Percentiles rank a stretch among this genome's conserved stretches.
Evolutionary conservation across 2,329 filamentous ascomycete genomes (phyloP).

Genomic region (Harringtonia lauricola): DNA sequence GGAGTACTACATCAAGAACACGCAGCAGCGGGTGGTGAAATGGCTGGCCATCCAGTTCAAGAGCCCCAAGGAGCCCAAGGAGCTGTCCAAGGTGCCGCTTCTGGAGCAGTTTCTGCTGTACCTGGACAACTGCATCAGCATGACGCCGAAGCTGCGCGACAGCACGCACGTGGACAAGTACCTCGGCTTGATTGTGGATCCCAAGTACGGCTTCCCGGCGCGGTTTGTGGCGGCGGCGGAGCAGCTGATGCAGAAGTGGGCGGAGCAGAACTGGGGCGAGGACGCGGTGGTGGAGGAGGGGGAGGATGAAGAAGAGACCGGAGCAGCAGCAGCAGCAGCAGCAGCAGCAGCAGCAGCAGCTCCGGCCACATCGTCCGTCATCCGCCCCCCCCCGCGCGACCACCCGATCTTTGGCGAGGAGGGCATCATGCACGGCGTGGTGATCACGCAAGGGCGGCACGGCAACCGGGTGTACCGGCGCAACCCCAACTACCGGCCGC

Average conservation of each 20-base stretch:
- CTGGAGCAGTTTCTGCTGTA: slow-evolving; percentile 4
- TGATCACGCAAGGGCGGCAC: slow-evolving; percentile 1
- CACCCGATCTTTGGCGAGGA: slow-evolving; percentile 19
- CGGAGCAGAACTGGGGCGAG: slow-evolving; percentile 3
- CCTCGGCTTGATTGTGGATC: background rate
- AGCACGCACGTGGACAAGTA: slow-evolving; percentile 1
- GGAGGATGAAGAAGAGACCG: background rate
- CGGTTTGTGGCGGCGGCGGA: background rate
- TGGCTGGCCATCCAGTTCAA: slow-evolving; percentile 2
- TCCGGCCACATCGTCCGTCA: background rate
- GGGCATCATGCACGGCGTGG: slow-evolving; percentile 20
- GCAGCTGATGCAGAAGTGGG: slow-evolving; percentile 4
- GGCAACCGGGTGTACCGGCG: slow-evolving; percentile 7
- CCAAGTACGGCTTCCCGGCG: slow-evolving; percentile 1
- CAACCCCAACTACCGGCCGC: slow-evolving; percentile 11
- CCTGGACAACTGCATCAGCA: slow-evolving; percentile 1
- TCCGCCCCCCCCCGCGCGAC: slow-evolving; percentile 1
- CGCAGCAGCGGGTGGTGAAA: background rate
- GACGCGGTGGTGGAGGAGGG: background rate
- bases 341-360: background rate
- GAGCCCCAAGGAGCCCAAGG: background rate
- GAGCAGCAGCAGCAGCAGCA: background rate
- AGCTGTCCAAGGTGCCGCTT: background rate
- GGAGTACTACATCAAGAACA: background rate
- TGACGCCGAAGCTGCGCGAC: slow-evolving; percentile 2